Evolutionary conservation across 2,329 filamentous ascomycete species (phyloP).

Genomic region (Penicillium janthinellum): DNA sequence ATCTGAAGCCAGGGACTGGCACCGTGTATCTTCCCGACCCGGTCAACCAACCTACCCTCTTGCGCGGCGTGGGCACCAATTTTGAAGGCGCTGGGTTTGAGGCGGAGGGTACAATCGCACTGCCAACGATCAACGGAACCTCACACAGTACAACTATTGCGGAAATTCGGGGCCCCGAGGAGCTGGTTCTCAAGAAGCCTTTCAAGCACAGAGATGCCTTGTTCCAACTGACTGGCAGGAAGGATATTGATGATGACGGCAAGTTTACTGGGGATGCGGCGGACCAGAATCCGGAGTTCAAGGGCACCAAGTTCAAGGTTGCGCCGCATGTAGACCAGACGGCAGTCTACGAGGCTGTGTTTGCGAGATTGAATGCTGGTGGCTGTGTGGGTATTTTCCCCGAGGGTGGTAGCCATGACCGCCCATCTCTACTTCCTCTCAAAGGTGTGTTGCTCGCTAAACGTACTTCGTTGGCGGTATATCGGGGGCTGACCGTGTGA

Average conservation of each 20-base stretch:
- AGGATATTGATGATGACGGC: conserved; percentile 69
- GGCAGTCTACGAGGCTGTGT: conserved; percentile 90
- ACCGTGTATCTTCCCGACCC: conserved; percentile 88
- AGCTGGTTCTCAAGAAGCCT: conserved; percentile 82
- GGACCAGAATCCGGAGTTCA: conserved; percentile 60
- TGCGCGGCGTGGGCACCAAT: conserved; percentile 78
- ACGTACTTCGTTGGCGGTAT: conserved; percentile 1
- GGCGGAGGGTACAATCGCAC: conserved; percentile 78
- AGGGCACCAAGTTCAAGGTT: conserved; percentile 81
- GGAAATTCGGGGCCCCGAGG: conserved; percentile 76
- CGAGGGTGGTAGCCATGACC: conserved; percentile 93
- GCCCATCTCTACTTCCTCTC: conserved; percentile 84
- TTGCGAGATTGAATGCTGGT: conserved; percentile 75
- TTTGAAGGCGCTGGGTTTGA: conserved; percentile 74
- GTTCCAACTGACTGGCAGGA: conserved; percentile 78
- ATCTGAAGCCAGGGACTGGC: conserved; percentile 76
- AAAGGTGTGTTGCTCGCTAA: conserved; percentile 57
- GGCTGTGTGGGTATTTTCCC: conserved; percentile 97
- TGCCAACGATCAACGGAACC: conserved; percentile 80
- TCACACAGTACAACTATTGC: conserved; percentile 82
- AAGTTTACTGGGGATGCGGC: conserved; percentile 60
- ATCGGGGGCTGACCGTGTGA: neutral
- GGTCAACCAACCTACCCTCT: conserved; percentile 75
- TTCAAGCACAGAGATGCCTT: conserved; percentile 77
- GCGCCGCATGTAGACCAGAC: conserved; percentile 94